Percentiles rank a stretch among this genome's conserved stretches.
These are phyloP conservation scores for Plectosphaerella sp. DNA, from an alignment of 2,329 filamentous ascomycete genomes.

Conservation along the genomic window DNA sequence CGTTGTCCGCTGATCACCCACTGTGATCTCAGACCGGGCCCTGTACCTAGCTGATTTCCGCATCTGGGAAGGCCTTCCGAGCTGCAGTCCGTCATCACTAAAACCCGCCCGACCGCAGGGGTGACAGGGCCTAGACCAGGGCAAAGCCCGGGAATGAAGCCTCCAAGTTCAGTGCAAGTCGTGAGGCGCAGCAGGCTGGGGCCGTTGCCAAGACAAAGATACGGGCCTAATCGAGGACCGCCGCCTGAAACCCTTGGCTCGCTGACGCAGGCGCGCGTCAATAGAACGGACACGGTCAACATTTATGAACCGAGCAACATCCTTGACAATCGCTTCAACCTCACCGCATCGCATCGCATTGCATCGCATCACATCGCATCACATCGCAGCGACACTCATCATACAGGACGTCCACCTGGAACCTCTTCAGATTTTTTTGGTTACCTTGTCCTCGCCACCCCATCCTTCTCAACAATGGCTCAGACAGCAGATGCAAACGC, in stretches of 20 bases:
- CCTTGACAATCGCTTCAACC: background rate
- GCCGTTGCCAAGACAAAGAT: background rate
- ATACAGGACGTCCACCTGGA: background rate
- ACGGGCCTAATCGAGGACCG: background rate
- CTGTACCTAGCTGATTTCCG: no score
- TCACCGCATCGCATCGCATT: background rate
- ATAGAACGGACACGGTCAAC: no score
- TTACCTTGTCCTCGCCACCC: constrained; percentile 5
- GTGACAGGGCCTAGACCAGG: no score
- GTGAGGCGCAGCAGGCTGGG: background rate
- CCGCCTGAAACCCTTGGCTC: background rate
- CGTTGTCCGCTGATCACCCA: no score
- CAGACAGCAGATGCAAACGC: constrained; percentile 36
- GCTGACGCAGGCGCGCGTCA: background rate
- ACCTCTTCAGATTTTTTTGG: background rate
- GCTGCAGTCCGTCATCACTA: no score
- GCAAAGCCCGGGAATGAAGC: no score
- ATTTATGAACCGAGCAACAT: background rate
- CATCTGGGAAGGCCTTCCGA: no score
- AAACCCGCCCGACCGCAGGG: no score
- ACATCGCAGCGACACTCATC: background rate
- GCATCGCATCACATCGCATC: background rate
- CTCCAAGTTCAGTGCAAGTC: no score
- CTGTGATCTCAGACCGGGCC: no score
- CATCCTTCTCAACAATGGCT: constrained; percentile 22